phyloP scores from a whole-genome alignment of 202 grass and related monocot species.

The Brachypodium distachyon region DNA sequence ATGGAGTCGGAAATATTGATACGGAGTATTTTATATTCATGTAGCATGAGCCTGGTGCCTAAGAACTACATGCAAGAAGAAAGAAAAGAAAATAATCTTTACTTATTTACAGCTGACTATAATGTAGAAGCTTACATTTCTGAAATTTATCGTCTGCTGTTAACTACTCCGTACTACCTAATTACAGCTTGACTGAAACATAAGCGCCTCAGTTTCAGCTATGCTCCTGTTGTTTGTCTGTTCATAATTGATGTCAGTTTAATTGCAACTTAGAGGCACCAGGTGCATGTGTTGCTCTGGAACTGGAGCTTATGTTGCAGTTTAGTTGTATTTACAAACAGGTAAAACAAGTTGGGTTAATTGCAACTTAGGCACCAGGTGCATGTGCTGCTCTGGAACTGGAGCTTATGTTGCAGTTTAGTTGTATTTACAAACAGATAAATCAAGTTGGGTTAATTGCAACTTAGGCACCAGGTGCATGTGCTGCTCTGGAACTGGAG shows the following conservation, averaged over 20 bases:
- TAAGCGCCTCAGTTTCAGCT: not conserved
- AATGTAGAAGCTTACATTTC: not conserved
- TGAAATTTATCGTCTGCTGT: not conserved
- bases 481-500: constrained; percentile 28
- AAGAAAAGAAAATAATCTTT: not conserved
- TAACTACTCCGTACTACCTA: not conserved
- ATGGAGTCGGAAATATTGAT: too few species aligned
- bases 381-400: constrained; percentile 17
- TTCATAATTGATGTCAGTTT: not conserved
- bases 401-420: constrained; percentile 33
- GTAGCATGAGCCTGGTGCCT: too few species aligned
- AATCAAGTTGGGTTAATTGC: not conserved
- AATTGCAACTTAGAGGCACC: not conserved
- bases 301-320: constrained; percentile 24
- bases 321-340: constrained; percentile 11
- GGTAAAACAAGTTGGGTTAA: too few species aligned
- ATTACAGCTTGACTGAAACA: not conserved
- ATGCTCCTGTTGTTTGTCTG: not conserved
- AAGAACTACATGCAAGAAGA: not conserved
- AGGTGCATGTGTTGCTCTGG: constrained; percentile 1
- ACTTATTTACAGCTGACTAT: not conserved
- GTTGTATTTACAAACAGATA: not conserved
- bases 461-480: not conserved
- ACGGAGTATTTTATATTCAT: too few species aligned
- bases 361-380: not conserved